These are phyloP conservation scores for Botryobasidium botryosum DNA, from an alignment of 768 basidiomycete species.

Conservation along the genomic window DNA sequence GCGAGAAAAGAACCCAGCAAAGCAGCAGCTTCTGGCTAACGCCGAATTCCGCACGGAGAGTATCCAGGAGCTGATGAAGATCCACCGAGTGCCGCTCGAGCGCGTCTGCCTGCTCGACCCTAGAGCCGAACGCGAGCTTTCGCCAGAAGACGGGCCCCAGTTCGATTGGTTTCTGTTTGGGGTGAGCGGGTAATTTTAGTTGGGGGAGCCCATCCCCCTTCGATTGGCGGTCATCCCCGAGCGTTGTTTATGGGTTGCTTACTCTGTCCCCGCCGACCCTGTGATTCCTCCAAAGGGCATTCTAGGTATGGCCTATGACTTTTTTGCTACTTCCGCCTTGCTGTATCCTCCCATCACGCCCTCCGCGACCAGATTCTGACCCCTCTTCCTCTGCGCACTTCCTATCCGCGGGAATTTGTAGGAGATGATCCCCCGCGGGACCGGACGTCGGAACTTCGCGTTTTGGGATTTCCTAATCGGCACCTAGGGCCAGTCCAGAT, in stretches of 20 bases:
- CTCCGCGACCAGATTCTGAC: no score
- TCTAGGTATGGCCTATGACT: conserved; percentile 26
- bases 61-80: conserved; percentile 43
- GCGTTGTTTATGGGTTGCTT: neutral
- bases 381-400: neutral
- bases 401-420: conserved; percentile 16
- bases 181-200: conserved; percentile 26
- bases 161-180: conserved; percentile 91
- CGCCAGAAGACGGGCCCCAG: conserved; percentile 56
- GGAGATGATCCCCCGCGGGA: conserved; percentile 96
- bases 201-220: neutral
- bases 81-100: conserved; percentile 26
- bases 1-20: conserved; percentile 8
- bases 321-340: neutral
- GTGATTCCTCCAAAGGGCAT: conserved; percentile 33
- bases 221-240: no score
- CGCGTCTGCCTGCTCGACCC: conserved; percentile 91
- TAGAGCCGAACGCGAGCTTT: conserved; percentile 48
- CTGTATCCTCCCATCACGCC: neutral
- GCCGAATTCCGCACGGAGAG: conserved; percentile 33
- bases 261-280: neutral
- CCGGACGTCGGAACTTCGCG: conserved; percentile 74
- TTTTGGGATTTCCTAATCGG: conserved; percentile 70
- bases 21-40: conserved; percentile 18
- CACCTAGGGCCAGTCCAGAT: conserved; percentile 83